Evolutionary conservation across 176 grass and related monocot species (phyloP), one percentile per base, ranked within the genome.

Genomic region (Oryza glumipatula): DNA sequence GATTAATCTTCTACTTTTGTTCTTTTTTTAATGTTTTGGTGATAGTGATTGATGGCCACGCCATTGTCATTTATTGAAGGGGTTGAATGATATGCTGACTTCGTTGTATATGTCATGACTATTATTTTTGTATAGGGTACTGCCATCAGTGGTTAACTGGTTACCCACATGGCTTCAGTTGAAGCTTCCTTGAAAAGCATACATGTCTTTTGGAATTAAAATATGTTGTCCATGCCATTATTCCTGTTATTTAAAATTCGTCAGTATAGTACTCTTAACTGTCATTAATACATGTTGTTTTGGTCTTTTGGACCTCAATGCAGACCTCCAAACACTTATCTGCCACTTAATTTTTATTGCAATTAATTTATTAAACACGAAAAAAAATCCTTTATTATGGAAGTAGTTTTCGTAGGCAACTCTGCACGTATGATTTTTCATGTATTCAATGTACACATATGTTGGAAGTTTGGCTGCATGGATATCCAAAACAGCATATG

Each of bases 1-100:
- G 60, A 66, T 35, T 73, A 30, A 16, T 78, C 4, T 54, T 84
- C 54, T 74, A 16, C 17, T 0, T 58, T 58, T 61, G 11, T 76
- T 3, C 13, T 43, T 67, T 76, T 76, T 64, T 87, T 77, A 32
- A 22, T 71, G 36, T 83, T 83, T 74, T 74, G 22, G 47, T 8
- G 73, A 13, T 68, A 23, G 4, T 68, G 61, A 32, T 60, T 67
- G 52, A 19, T 88, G 26, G 60, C 39, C 47, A 69, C 74, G 19
- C 56, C 36, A 38, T 84, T 75, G 21, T 51, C 82, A 80, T 75
- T 79, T 46, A 79, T 56, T 48, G 47, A 65, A 88, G 58, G 13
- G 23, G 15, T 48, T 80, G 36, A 73, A 68, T 68, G 63, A 58
- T 14, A 1, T 89, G 39, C 28, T 80, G 68, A 73, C 46, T 44